Evolutionary conservation across 768 basidiomycete genomes (phyloP).

Genomic region (Naganishia vishniacii): DNA sequence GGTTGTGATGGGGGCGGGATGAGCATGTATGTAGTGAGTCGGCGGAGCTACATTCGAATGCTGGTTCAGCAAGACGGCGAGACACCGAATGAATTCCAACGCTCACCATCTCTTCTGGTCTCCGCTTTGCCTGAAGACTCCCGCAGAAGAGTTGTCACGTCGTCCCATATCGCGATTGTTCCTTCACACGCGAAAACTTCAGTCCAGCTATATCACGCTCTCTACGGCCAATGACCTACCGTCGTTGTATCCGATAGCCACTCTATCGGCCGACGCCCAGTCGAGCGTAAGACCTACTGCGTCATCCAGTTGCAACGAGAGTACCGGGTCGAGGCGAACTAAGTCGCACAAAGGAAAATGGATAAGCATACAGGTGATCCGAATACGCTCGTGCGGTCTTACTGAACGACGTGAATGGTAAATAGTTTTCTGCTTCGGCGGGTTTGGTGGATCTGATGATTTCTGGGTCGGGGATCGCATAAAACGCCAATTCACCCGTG

Average conservation of each 20-base stretch:
- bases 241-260: conserved; percentile 78
- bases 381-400: neutral
- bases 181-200: too few relatives aligned
- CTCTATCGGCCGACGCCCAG: conserved; percentile 77
- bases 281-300: conserved; percentile 74
- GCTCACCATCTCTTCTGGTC: neutral
- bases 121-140: neutral
- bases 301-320: conserved; percentile 70
- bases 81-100: too few relatives aligned
- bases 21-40: conserved; percentile 65
- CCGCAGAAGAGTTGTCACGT: conserved; percentile 6
- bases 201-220: neutral
- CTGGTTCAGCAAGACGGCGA: neutral
- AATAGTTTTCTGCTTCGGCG: neutral
- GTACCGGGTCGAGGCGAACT: conserved; percentile 56
- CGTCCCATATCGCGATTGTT: conserved; percentile 18
- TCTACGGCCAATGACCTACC: conserved; percentile 53
- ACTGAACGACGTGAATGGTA: conserved; percentile 7
- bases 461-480: conserved; percentile 65
- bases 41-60: conserved; percentile 48
- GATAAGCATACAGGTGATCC: conserved; percentile 24
- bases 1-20: conserved; percentile 73
- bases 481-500: conserved; percentile 77
- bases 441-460: conserved; percentile 48
- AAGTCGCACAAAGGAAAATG: neutral